Conservation (phyloP, 78 protist genomes). For the Planoprotostelium fungivorum region DNA sequence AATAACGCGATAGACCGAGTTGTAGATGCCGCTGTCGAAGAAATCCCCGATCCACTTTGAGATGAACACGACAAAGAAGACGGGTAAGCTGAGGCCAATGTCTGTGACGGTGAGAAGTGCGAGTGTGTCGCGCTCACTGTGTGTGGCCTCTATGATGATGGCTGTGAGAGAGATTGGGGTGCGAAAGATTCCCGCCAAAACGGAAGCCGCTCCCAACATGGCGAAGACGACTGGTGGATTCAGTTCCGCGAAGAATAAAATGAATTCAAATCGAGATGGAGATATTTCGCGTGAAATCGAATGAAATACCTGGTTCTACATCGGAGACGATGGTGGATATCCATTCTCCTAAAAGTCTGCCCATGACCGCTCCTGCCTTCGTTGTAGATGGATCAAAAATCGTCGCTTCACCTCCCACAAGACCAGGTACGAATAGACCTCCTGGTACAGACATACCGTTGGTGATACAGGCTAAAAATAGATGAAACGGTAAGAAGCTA, state of each 20-base stretch:
- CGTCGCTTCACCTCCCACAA: constrained; percentile 16
- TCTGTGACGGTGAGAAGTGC: background rate
- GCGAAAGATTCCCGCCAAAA: constrained; percentile 69
- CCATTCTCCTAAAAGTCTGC: background rate
- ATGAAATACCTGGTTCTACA: background rate
- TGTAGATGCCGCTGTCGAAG: background rate
- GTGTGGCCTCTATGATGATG: constrained; percentile 59
- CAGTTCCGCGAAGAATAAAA: background rate
- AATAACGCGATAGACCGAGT: background rate
- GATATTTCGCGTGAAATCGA: too few relatives aligned
- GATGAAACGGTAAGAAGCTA: constrained; percentile 1
- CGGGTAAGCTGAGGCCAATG: background rate
- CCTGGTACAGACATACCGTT: constrained; percentile 44
- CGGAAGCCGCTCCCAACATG: constrained; percentile 67
- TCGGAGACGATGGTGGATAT: background rate
- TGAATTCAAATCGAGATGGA: too few relatives aligned
- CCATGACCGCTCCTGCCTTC: background rate
- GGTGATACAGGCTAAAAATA: constrained; percentile 12
- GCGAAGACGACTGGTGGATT: constrained; percentile 19
- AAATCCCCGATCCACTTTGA: background rate
- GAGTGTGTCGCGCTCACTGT: background rate
- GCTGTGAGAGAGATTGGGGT: constrained; percentile 61
- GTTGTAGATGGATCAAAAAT: background rate
- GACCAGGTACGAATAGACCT: constrained; percentile 47
- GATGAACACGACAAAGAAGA: background rate